These are phyloP conservation scores for Przewalskia tangutica DNA, from an alignment of 257 asterid species.

Conservation along the genomic window DNA sequence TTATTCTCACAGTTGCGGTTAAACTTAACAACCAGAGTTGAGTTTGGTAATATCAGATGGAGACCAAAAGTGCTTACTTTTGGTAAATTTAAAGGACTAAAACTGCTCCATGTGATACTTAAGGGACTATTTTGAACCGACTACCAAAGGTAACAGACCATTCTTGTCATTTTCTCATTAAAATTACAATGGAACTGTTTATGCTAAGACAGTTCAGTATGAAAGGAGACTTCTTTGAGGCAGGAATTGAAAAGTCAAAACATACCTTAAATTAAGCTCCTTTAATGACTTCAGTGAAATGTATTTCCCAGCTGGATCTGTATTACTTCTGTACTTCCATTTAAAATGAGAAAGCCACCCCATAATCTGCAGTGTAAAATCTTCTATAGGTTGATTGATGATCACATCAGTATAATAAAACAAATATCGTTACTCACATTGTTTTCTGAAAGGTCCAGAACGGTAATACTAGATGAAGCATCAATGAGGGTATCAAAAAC, in stretches of 20 bases:
- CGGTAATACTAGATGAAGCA: slow-evolving; percentile 44
- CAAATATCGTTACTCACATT: slow-evolving; percentile 39
- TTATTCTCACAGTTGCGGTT: too few relatives aligned
- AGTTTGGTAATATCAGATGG: too few relatives aligned
- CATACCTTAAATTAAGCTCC: slow-evolving; percentile 80
- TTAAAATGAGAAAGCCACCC: slow-evolving; percentile 68
- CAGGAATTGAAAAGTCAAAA: not conserved
- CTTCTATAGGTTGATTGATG: not conserved
- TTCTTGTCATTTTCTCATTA: too few relatives aligned
- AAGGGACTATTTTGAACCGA: too few relatives aligned
- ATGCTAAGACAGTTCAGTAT: not conserved
- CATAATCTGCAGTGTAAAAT: slow-evolving; percentile 44
- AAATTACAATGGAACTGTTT: not conserved
- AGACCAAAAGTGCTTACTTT: too few relatives aligned
- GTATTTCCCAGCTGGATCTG: slow-evolving; percentile 27
- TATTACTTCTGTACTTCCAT: slow-evolving; percentile 31
- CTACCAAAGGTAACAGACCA: too few relatives aligned
- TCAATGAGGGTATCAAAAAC: slow-evolving; percentile 53
- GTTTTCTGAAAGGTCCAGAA: slow-evolving; percentile 86
- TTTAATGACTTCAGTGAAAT: slow-evolving; percentile 53
- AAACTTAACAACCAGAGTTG: too few relatives aligned
- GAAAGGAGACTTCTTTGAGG: not conserved
- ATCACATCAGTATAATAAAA: slow-evolving; percentile 8
- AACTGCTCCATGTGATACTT: too few relatives aligned
- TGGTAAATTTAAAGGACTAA: too few relatives aligned